phyloP scores from a whole-genome alignment of 2,329 filamentous ascomycete species.

The Monilinia polystroma region DNA sequence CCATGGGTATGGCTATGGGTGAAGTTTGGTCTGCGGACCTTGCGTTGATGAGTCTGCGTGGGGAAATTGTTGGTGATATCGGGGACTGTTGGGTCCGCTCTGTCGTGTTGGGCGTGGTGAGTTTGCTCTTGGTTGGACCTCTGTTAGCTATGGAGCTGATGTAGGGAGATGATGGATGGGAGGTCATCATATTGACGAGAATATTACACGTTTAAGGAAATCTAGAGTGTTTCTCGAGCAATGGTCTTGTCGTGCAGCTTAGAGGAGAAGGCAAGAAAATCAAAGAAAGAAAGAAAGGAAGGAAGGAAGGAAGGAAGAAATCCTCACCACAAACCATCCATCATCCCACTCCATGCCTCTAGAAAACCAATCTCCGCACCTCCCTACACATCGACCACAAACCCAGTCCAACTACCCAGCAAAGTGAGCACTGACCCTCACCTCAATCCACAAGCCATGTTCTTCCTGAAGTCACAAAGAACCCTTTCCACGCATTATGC shows the following conservation, averaged over 20 bases:
- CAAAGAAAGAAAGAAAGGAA: not conserved
- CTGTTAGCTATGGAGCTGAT: too few relatives aligned
- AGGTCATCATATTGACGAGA: too few relatives aligned
- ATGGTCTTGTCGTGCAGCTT: not conserved
- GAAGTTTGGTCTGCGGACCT: too few relatives aligned
- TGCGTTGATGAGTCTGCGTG: too few relatives aligned
- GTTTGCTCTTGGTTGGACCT: too few relatives aligned
- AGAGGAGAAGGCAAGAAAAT: too few relatives aligned
- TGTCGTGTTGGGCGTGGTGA: too few relatives aligned
- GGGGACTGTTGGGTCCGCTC: too few relatives aligned
- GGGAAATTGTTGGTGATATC: too few relatives aligned
- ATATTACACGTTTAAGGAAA: too few relatives aligned
- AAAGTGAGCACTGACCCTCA: not conserved
- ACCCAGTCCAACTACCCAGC: not conserved
- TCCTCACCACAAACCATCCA: not conserved
- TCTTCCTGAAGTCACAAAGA: slow-evolving; percentile 4
- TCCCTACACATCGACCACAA: not conserved
- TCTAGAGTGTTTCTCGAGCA: not conserved
- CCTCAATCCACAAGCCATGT: not conserved
- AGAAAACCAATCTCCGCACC: not conserved
- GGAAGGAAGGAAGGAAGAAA: not conserved
- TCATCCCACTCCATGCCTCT: not conserved
- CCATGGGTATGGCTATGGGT: too few relatives aligned
- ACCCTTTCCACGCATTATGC: not conserved
- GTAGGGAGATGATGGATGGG: too few relatives aligned